These are phyloP conservation scores for Cephalotrichum gorgonifer DNA, from an alignment of 2,329 filamentous ascomycete genomes.

Conservation along the genomic window DNA sequence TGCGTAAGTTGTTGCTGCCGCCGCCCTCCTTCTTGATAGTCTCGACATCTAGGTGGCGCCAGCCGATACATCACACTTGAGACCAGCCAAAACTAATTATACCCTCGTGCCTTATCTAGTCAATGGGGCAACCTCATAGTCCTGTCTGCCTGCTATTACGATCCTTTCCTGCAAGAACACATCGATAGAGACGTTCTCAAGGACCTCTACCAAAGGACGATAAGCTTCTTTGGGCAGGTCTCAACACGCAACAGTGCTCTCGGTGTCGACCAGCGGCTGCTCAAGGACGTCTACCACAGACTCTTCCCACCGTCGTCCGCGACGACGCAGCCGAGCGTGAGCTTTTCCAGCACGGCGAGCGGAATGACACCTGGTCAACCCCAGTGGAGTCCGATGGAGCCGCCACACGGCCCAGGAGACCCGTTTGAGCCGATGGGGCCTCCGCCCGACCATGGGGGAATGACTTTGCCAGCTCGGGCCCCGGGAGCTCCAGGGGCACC, in stretches of 20 bases:
- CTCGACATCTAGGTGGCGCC: background rate
- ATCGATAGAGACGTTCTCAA: constrained; percentile 47
- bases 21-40: background rate
- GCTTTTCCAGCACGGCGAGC: constrained; percentile 4
- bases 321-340: background rate
- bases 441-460: background rate
- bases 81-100: background rate
- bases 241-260: constrained; percentile 67
- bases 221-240: constrained; percentile 62
- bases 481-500: background rate
- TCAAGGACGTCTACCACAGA: constrained; percentile 44
- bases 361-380: background rate
- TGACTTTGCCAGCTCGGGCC: background rate
- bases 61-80: background rate
- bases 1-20: constrained; percentile 55
- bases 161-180: constrained; percentile 47
- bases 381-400: background rate
- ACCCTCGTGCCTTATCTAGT: constrained; percentile 41
- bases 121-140: constrained; percentile 96
- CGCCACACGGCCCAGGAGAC: background rate
- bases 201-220: constrained; percentile 60
- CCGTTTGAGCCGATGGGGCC: background rate
- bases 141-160: constrained; percentile 70
- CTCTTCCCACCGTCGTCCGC: constrained; percentile 19
- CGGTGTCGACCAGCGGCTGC: constrained; percentile 61